Evolutionary conservation across 2,329 filamentous ascomycete species (phyloP), one percentile per base, ranked within the genome.

Genomic region (Madurella mycetomatis): DNA sequence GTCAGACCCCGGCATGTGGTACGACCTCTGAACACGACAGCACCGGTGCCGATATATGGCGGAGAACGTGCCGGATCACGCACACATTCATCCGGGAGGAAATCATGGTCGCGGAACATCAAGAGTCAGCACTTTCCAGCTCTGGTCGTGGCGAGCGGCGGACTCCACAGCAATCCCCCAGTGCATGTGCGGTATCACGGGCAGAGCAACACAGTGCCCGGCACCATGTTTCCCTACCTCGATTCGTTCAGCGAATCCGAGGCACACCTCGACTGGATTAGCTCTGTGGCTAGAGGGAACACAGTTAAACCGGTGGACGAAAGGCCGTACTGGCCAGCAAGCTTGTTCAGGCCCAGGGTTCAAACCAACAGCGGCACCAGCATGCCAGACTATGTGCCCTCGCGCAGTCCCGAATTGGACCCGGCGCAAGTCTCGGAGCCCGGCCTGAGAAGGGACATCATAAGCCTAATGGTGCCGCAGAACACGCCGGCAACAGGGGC

Each of bases 1-100:
- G 88, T 90, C 90, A 8, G 91, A 88, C 66, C 72, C 80, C 17
- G 70, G 74, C 15, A 88, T 90, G 85, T 89, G 84, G 85, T 76
- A 76, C 17, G 77, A 76, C 39, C 73, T 13, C 69, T 73, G 56
- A 69, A 72, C 60, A 71, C 66, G 51, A 72, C 69, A 42, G 75
- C 70, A 67, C 69, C 66, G 9, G 69, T 75, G 1, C 72, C 75
- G 1, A 66, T 73, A 0, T 72, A 72, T 37, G 66, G 69, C 4
- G 67, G 71, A 1, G 76, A 79, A 41, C 70, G 72, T 2, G 68
- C 76, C 2, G 79, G 84, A n/a, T 74, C 76, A 7, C 85, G 88
- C 64, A 72, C 79, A 1, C 84, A 88, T 62, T 87, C 85, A 0
- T 85, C 84, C 17, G 76, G 77, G 18, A 47, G 52, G 41, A 69